These are phyloP conservation scores for Trypanosoma mega DNA, from an alignment of 208 protist genomes.

Conservation along the genomic window DNA sequence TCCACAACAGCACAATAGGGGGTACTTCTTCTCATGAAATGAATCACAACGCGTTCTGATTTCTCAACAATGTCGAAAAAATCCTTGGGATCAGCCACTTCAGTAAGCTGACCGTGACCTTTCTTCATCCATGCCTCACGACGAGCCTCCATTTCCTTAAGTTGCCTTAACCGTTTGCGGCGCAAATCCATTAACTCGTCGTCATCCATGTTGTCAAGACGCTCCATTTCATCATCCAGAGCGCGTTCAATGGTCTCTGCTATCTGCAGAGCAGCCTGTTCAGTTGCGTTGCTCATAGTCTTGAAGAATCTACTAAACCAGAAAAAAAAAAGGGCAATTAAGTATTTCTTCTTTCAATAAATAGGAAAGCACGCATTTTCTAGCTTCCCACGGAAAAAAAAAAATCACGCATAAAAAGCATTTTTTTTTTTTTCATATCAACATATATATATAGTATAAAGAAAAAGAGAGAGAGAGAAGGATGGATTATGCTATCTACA, in stretches of 20 bases:
- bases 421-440: conserved; percentile 1
- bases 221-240: conserved; percentile 82
- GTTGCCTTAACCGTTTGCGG: conserved; percentile 58
- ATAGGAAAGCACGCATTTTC: background rate
- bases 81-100: conserved; percentile 71
- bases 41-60: conserved; percentile 86
- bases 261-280: conserved; percentile 72
- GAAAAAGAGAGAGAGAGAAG: conserved; percentile 12
- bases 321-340: conserved; percentile 21
- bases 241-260: conserved; percentile 84
- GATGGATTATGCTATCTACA: conserved; percentile 7
- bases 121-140: conserved; percentile 75
- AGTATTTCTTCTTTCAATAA: conserved; percentile 1
- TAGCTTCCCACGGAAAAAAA: background rate
- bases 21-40: conserved; percentile 90
- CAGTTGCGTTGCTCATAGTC: conserved; percentile 28
- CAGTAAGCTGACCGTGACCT: conserved; percentile 82
- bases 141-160: conserved; percentile 78
- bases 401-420: background rate
- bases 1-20: conserved; percentile 85
- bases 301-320: conserved; percentile 1
- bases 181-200: conserved; percentile 81
- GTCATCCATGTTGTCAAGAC: conserved; percentile 89
- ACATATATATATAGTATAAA: background rate
- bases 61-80: conserved; percentile 82